phyloP scores from a whole-genome alignment of 768 basidiomycete genomes.

The Kwoniella botswanensis region DNA sequence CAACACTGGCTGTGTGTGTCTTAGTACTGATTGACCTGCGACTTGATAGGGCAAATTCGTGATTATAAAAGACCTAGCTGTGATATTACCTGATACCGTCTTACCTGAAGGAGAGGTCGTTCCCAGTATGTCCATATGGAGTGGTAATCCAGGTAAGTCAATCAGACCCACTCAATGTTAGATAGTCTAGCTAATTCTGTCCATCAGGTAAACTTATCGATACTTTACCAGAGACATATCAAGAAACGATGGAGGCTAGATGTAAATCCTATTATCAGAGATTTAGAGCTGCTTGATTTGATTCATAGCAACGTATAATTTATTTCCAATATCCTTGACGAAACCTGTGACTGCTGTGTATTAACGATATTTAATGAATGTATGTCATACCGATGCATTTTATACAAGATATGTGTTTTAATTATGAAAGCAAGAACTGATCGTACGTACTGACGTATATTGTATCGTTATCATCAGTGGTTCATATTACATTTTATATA shows the following conservation, averaged over 20 bases:
- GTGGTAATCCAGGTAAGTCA: conserved; percentile 81
- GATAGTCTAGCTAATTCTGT: neutral
- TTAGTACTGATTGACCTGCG: neutral
- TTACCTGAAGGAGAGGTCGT: conserved; percentile 91
- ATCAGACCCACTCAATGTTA: neutral
- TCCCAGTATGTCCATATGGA: conserved; percentile 81
- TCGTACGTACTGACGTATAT: too few species aligned
- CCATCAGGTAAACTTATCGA: conserved; percentile 76
- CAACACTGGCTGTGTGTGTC: neutral
- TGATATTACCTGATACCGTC: conserved; percentile 85
- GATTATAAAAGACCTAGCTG: conserved; percentile 93
- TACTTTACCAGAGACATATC: conserved; percentile 90
- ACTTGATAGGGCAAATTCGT: conserved; percentile 85
- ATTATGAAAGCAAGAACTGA: too few species aligned
- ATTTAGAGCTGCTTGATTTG: conserved; percentile 60
- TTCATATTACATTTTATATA: too few species aligned
- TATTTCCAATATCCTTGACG: too few species aligned
- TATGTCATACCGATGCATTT: neutral
- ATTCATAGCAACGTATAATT: neutral
- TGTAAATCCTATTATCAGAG: conserved; percentile 85
- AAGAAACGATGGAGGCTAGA: conserved; percentile 83
- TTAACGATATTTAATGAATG: neutral
- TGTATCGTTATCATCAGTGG: too few species aligned
- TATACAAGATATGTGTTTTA: neutral
- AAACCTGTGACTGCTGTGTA: too few species aligned